Conservation (phyloP, 805 yeast species). For the Candida ascalaphidarum region DNA sequence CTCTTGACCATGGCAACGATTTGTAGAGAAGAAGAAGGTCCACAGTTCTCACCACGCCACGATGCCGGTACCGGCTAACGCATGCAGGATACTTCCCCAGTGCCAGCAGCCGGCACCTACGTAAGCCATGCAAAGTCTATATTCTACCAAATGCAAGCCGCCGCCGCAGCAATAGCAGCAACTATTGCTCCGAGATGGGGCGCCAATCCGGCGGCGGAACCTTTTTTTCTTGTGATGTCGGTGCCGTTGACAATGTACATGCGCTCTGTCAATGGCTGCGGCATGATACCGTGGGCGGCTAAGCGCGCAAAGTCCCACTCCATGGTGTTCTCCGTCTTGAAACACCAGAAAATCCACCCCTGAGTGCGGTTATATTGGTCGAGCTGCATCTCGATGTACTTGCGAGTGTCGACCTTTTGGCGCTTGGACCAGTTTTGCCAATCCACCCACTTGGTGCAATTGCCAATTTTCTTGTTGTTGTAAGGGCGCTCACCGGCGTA, state of each 20-base stretch:
- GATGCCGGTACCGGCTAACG: too few species aligned
- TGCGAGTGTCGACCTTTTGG: conserved; percentile 38
- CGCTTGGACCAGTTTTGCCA: conserved; percentile 32
- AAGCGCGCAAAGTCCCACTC: conserved; percentile 61
- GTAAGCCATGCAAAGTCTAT: too few species aligned
- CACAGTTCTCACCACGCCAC: too few species aligned
- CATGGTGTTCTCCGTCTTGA: conserved; percentile 54
- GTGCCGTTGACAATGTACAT: conserved; percentile 25
- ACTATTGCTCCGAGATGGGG: too few species aligned
- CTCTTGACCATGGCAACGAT: conserved; percentile 28
- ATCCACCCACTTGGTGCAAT: conserved; percentile 33
- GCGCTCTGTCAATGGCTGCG: conserved; percentile 41
- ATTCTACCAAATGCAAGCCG: too few species aligned
- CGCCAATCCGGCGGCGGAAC: too few species aligned
- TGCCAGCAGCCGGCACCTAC: too few species aligned
- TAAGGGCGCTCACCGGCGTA: conserved; percentile 52
- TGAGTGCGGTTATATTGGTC: conserved; percentile 37
- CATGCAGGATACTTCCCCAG: too few species aligned
- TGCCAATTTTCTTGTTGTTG: conserved; percentile 22
- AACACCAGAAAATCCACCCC: conserved; percentile 71
- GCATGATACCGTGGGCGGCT: conserved; percentile 44
- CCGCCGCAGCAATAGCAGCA: too few species aligned
- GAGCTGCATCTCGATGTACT: conserved; percentile 53
- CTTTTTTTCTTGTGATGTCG: conserved; percentile 8
- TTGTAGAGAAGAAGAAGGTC: too few species aligned